These are phyloP conservation scores for Cryphonectria carpinicola DNA, from an alignment of 2,329 filamentous ascomycete genomes.

Conservation along the genomic window DNA sequence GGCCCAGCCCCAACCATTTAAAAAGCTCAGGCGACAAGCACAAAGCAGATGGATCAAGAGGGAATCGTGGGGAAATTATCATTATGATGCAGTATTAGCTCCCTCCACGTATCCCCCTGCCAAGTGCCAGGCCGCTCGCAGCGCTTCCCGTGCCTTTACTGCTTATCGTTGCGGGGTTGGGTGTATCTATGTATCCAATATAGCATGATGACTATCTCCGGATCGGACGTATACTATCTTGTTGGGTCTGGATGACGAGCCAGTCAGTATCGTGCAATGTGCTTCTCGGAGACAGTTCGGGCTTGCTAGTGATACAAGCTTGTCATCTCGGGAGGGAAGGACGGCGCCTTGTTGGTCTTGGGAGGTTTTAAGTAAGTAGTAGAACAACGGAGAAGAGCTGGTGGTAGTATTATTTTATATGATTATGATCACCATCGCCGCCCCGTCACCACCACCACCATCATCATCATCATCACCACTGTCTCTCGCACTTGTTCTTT, in stretches of 20 bases:
- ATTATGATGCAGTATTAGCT: background rate
- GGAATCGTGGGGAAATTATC: slow-evolving; percentile 2
- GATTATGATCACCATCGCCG: background rate
- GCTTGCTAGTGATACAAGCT: background rate
- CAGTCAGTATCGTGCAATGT: slow-evolving; percentile 15
- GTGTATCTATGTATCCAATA: background rate
- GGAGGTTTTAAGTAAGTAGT: background rate
- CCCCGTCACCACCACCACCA: background rate
- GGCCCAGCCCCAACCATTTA: background rate
- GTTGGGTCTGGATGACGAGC: slow-evolving; percentile 6
- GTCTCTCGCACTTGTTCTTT: background rate
- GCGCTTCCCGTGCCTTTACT: background rate
- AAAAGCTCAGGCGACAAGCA: background rate
- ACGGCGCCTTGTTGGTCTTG: background rate
- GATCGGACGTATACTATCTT: slow-evolving; percentile 21
- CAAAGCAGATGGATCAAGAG: background rate
- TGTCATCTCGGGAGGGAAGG: background rate
- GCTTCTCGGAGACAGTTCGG: slow-evolving; percentile 24
- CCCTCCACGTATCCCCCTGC: background rate
- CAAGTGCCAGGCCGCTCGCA: background rate
- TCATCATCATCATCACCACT: too few relatives aligned
- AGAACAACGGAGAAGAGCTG: background rate
- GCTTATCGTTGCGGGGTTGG: slow-evolving; percentile 29
- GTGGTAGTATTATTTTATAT: background rate
- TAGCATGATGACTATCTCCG: slow-evolving; percentile 21